Conservation (phyloP, 75 land plant species). For the Picea glauca region DNA sequence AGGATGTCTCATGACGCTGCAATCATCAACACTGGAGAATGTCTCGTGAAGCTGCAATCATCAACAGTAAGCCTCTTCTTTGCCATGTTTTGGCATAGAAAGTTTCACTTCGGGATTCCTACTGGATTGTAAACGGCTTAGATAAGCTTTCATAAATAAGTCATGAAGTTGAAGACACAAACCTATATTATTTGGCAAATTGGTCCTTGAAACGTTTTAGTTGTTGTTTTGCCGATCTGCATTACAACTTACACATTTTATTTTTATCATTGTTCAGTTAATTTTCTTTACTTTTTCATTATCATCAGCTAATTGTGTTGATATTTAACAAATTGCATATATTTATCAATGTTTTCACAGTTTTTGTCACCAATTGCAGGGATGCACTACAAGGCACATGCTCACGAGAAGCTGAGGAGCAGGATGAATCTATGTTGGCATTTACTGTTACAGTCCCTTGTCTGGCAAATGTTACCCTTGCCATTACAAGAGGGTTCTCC, state of each 20-base stretch:
- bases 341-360: neutral
- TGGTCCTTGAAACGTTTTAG: neutral
- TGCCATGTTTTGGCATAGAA: neutral
- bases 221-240: neutral
- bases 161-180: neutral
- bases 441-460: slow-evolving; percentile 47
- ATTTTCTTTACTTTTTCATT: neutral
- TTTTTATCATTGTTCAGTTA: neutral
- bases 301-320: neutral
- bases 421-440: slow-evolving; percentile 18
- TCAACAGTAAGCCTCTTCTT: too few relatives aligned
- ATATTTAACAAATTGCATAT: neutral
- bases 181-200: neutral
- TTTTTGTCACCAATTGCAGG: neutral
- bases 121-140: neutral
- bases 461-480: slow-evolving; percentile 54
- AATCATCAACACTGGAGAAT: too few relatives aligned
- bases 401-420: neutral
- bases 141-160: neutral
- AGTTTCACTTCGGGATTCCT: neutral
- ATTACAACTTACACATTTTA: neutral
- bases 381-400: slow-evolving; percentile 8
- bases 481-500: slow-evolving; percentile 32
- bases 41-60: too few relatives aligned
- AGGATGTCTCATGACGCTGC: too few relatives aligned